Percentiles rank a stretch among this genome's conserved stretches.
These are phyloP conservation scores for Eimeria tenella DNA, from an alignment of 169 alveolate genomes.

Conservation along the genomic window DNA sequence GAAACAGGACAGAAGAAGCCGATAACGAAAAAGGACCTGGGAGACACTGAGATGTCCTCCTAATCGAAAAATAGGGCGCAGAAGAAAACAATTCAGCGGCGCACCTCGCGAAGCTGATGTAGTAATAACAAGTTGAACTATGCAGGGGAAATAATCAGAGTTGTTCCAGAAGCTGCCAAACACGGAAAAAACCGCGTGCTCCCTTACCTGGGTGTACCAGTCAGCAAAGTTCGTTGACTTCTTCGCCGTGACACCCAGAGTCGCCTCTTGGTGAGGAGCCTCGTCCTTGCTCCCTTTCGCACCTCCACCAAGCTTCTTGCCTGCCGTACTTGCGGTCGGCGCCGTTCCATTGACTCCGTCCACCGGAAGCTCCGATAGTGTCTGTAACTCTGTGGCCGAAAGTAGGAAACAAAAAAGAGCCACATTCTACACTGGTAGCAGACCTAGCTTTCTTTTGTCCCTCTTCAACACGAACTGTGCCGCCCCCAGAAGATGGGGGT, in stretches of 20 bases:
- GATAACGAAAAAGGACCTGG: neutral
- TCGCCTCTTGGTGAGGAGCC: constrained; percentile 64
- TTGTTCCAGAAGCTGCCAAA: neutral
- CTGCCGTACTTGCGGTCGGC: neutral
- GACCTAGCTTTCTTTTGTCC: too few species aligned
- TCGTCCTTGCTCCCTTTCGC: constrained; percentile 28
- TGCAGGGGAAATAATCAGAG: neutral
- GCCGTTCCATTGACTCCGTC: neutral
- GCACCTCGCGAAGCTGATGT: neutral
- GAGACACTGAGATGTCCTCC: neutral
- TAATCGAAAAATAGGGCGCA: neutral
- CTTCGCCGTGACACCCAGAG: constrained; percentile 88
- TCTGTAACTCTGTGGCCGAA: constrained; percentile 20
- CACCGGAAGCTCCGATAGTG: constrained; percentile 2
- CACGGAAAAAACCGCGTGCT: neutral
- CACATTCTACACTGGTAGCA: neutral
- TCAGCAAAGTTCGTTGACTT: constrained; percentile 90
- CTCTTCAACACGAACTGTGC: too few species aligned
- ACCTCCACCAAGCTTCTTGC: constrained; percentile 21
- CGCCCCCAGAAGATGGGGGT: too few species aligned
- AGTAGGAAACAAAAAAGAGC: neutral
- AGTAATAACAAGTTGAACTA: neutral
- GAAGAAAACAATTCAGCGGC: neutral
- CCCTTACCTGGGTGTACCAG: constrained; percentile 89
- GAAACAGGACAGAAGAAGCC: neutral